Evolutionary conservation across 768 basidiomycete species (phyloP), one percentile per base, ranked within the genome.

Genomic region (Sporobolomyces roseus): DNA sequence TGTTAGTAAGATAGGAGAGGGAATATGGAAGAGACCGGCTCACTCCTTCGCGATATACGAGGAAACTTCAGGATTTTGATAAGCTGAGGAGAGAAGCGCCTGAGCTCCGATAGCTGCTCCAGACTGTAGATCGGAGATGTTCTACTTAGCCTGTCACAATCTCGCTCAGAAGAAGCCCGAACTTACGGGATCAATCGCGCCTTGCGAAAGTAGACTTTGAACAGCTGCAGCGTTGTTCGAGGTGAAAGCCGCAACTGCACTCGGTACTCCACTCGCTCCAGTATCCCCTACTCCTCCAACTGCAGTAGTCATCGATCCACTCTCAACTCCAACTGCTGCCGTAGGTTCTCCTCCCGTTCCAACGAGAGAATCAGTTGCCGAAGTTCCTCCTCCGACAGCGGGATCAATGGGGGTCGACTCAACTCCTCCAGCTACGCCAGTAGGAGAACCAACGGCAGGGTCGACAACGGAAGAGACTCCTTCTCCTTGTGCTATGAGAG

Each of bases 1-100:
- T 5, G 33, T 32, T 14, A 19, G 12, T 33, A 35, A 8, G 52
- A 53, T 13, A 33, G 29, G 32, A 23, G 35, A 55, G 27, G 8
- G 52, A 32, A 10, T 9, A 46, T 41, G 12, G 45, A 46, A 23
- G 6, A 23, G 45, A 46, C 21, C 9, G 29, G 49, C 58, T 25
- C 45, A 60, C 58, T 60, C 35, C 25, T 27, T 8, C 2, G 29
- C 58, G 32, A 60, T 48, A 45, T 33, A 60, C 4, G 58, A 60
- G 10, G 43, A 46, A 35, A 60, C 30, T 48, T 60, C 58, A 9
- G 58, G 58, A 29, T 60, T 60, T 10, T 43, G 45, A 21, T 14
- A 35, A n/a, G 13, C 58, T 3, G 25, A 29, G 29, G 58, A 48
- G 13, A 60, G 45, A 13, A 60, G 45, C 2, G 58, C 58, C 2